Evolutionary conservation across 2,329 filamentous ascomycete genomes (phyloP).

Genomic region (Aspergillus japonicus): DNA sequence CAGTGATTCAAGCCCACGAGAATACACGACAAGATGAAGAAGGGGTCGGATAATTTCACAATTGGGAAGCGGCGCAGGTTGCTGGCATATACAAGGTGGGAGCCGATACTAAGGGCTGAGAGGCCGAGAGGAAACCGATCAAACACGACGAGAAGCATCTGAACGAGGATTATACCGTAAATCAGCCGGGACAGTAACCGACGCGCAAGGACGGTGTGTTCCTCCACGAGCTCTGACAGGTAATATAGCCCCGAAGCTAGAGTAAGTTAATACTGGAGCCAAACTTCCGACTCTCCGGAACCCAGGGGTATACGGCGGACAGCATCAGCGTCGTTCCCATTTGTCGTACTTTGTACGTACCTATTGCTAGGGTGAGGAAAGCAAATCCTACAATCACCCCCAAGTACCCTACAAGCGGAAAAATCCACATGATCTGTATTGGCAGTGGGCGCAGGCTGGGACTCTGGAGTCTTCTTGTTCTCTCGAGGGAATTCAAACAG

Average conservation of each 20-base stretch:
- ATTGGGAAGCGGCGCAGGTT: constrained; percentile 76
- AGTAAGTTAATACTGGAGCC: constrained; percentile 9
- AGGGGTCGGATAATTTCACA: constrained; percentile 81
- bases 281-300: background rate
- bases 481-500: background rate
- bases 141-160: constrained; percentile 71
- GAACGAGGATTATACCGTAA: constrained; percentile 73
- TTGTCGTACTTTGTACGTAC: constrained; percentile 42
- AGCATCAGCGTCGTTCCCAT: background rate
- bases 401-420: constrained; percentile 85
- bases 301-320: background rate
- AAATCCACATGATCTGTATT: constrained; percentile 74
- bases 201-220: constrained; percentile 91
- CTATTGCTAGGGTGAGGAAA: constrained; percentile 92
- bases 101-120: constrained; percentile 71
- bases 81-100: constrained; percentile 81
- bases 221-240: constrained; percentile 94
- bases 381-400: constrained; percentile 86
- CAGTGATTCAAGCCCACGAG: constrained; percentile 90
- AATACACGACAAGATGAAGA: constrained; percentile 80
- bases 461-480: background rate
- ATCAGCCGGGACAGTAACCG: constrained; percentile 82
- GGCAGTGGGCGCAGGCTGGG: constrained; percentile 22
- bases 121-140: constrained; percentile 82
- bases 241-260: constrained; percentile 96